Base-by-base conservation (phyloP, 352 stramenopile species). In the Blastocystis sp. region DNA sequence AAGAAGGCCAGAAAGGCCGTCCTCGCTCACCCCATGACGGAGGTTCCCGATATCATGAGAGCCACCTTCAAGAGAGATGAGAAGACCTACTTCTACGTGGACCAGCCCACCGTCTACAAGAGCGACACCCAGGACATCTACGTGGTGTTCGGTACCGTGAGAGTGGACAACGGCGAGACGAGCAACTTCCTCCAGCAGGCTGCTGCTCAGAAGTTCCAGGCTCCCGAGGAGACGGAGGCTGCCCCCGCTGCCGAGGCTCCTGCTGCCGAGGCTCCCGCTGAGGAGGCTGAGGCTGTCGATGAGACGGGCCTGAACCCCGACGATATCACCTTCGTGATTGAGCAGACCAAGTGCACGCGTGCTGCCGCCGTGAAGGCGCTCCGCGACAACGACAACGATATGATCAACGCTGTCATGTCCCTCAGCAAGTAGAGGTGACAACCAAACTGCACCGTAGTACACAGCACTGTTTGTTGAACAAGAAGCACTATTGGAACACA, bases 351-450 rank as follows among this genome's bases (percentile, higher is more conserved):
- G 38, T 84, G 74, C 38, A 84, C 74, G 17, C 74, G 74, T 74
- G 62, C 59, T 84, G 62, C 24, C n/a, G 74, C 74, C 48, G 62
- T 84, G 34, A 71, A 68, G 59, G 74, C 74, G 62, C 59, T 84
- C 24, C 59, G 62, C 52, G 62, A 84, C 21, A 84, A 71, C 52
- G 62, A 84, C 48, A 71, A 71, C 38, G 74, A 84, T 84, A 84
- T 84, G 74, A 71, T 84, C 45, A 84, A 84, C 48, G 74, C 74
- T 84, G 62, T 84, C 48, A 84, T 84, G 74, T 40, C 74, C 64
- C 74, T 84, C n/a, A 52, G 59, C 62, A 71, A 84, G 62, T 84
- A 70, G 38, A 48, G 3, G 24, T 61, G 66, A 60, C 11, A 11
- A 69, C 10, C 62, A 21, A 17, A 69, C 21, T 69, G 62, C 24